Evolutionary conservation across 306 rosid species (phyloP), one percentile per base, ranked within the genome.

Genomic region (Castanea sativa): DNA sequence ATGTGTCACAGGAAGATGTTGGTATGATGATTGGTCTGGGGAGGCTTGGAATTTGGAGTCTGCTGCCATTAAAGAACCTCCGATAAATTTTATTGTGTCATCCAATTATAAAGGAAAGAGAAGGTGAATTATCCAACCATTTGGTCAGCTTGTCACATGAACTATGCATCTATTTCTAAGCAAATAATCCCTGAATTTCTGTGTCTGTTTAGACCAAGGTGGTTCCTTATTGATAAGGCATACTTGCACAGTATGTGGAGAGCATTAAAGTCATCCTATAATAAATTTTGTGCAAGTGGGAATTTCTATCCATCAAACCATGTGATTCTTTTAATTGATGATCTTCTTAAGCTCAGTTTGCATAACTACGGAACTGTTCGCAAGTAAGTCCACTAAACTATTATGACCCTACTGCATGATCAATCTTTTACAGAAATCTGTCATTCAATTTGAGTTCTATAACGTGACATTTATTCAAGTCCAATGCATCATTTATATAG

Each of bases 201-300:
- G 51, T 68, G 23, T 63, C 76, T 78, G 41, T 77, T 80, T 86
- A 96, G 99, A 82, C 99, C 99, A 4, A 91, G 99, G 88, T 96
- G 99, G 99, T 91, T 97, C 58, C 97, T 93, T 85, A 93, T 96
- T 5, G 99, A 96, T 86, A 96, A 96, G 84, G 96, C 97, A 85
- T 93, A 89, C 82, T 88, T 96, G 99, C 98, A 93, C 88, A 91
- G 86, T 90, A 93, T 93, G 6, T 96, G 99, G 99, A 93, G 99
- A 86, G 90, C 97, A 74, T 96, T 98, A 45, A 98, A 96, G 82
- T 91, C 98, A 69, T 86, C 97, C 64, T 93, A 96, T 88, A 93
- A 96, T 89, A 84, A 91, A 56, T 91, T 77, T 85, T 91, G 94
- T 60, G 85, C 87, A 19, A 84, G 82, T 78, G 94, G 93, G 86